Evolutionary conservation across 2,329 filamentous ascomycete genomes (phyloP).

Genomic region (Aureobasidium sp.): DNA sequence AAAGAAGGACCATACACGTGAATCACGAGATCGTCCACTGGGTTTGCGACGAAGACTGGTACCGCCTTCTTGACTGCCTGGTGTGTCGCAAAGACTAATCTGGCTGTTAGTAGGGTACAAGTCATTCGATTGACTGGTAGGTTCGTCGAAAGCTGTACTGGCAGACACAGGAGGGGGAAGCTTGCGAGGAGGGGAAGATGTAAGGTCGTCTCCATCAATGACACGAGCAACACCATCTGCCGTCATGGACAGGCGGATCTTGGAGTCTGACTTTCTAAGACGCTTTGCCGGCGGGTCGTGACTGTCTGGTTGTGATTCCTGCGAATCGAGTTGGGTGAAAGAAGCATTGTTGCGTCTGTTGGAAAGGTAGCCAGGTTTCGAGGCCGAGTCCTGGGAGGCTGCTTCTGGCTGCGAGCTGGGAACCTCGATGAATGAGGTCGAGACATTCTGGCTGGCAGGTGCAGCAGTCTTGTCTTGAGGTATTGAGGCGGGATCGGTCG

Average conservation of each 20-base stretch:
- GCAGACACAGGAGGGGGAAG: slow-evolving; percentile 39
- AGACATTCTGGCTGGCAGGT: slow-evolving; percentile 4
- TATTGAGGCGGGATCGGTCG: background rate
- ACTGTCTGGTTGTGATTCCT: background rate
- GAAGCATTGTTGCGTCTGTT: slow-evolving; percentile 41
- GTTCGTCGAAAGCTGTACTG: slow-evolving; percentile 21
- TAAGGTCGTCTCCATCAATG: slow-evolving; percentile 59
- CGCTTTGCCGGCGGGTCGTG: background rate
- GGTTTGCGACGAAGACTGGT: slow-evolving; percentile 34
- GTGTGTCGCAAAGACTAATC: slow-evolving; percentile 36
- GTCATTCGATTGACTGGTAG: slow-evolving; percentile 36
- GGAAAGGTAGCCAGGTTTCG: slow-evolving; percentile 33
- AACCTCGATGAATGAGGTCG: slow-evolving; percentile 1
- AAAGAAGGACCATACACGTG: slow-evolving; percentile 85
- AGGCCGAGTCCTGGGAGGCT: slow-evolving; percentile 13
- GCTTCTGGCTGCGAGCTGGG: slow-evolving; percentile 12
- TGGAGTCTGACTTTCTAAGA: slow-evolving; percentile 36
- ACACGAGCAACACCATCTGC: slow-evolving; percentile 88
- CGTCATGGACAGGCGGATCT: slow-evolving; percentile 72
- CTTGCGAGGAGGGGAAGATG: slow-evolving; percentile 55
- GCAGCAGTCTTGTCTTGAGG: background rate
- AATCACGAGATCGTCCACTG: slow-evolving; percentile 68
- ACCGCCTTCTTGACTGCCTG: slow-evolving; percentile 7
- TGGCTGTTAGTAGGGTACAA: slow-evolving; percentile 68
- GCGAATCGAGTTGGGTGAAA: slow-evolving; percentile 21